Percentiles rank a stretch among this genome's conserved stretches.
Evolutionary conservation across 257 asterid species (phyloP).

Genomic region (Solanum clarkiae): DNA sequence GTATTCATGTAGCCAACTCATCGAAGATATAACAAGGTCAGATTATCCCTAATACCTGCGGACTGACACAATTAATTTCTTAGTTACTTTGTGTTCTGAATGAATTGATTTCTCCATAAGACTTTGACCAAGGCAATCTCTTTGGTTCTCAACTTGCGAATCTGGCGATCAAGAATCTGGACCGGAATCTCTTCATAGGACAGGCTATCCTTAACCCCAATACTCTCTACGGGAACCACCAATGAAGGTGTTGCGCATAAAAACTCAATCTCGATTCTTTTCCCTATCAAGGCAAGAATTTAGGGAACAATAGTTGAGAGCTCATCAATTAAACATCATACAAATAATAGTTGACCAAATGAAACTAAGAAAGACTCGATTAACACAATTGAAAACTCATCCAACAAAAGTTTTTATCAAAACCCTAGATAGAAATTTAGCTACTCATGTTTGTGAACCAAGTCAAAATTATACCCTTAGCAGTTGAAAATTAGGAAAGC

Average conservation of each 20-base stretch:
- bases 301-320: background rate
- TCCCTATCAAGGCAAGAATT: background rate
- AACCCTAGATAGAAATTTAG: background rate
- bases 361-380: background rate
- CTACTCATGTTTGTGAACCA: background rate
- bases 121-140: too few relatives aligned
- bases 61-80: background rate
- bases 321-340: background rate
- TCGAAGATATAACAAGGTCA: background rate
- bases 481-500: background rate
- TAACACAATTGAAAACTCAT: background rate
- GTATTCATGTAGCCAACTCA: background rate
- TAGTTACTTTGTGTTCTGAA: background rate
- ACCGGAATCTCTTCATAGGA: too few relatives aligned
- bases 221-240: too few relatives aligned
- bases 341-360: background rate
- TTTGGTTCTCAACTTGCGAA: too few relatives aligned
- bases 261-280: background rate
- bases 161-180: too few relatives aligned
- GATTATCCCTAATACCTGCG: background rate
- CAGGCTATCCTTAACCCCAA: too few relatives aligned
- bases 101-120: too few relatives aligned
- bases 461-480: background rate
- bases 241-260: background rate
- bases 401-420: background rate